A percentile compares a stretch with the other conserved stretches of the same genome.
phyloP scores from a whole-genome alignment of 495 filamentous ascomycete species.

The Tricharina praecox region DNA sequence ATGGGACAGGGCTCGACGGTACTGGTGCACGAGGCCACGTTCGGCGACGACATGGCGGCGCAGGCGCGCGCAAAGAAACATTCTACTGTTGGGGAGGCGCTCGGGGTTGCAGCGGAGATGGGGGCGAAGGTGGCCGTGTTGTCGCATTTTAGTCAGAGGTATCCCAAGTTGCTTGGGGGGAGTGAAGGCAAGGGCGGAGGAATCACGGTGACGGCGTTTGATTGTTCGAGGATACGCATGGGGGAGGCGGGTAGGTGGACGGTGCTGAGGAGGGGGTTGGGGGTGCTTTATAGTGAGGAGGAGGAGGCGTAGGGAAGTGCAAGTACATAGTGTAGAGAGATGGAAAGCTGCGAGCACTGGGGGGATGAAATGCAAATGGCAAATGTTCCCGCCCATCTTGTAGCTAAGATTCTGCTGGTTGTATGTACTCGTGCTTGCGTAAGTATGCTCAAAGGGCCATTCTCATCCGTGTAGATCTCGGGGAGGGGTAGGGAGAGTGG shows the following conservation, averaged over 20 bases:
- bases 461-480: too few relatives aligned
- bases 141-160: constrained; percentile 89
- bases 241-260: constrained; percentile 61
- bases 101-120: constrained; percentile 63
- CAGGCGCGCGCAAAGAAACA: constrained; percentile 84
- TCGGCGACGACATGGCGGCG: constrained; percentile 60
- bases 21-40: constrained; percentile 89
- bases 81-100: constrained; percentile 66
- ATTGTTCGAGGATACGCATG: constrained; percentile 69
- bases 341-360: too few relatives aligned
- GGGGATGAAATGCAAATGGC: too few relatives aligned
- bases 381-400: too few relatives aligned
- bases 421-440: too few relatives aligned
- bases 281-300: constrained; percentile 42
- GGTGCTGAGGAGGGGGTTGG: constrained; percentile 52
- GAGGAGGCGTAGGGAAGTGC: too few relatives aligned
- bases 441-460: too few relatives aligned
- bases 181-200: constrained; percentile 25
- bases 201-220: constrained; percentile 59
- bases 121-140: constrained; percentile 54
- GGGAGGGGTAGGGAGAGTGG: too few relatives aligned
- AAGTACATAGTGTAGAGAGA: too few relatives aligned
- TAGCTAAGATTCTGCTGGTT: too few relatives aligned
- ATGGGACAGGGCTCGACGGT: constrained; percentile 63
- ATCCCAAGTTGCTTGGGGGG: constrained; percentile 43